Evolutionary conservation across 2,329 filamentous ascomycete genomes (phyloP), one percentile per base, ranked within the genome.

Genomic region (Colletotrichum sp.): DNA sequence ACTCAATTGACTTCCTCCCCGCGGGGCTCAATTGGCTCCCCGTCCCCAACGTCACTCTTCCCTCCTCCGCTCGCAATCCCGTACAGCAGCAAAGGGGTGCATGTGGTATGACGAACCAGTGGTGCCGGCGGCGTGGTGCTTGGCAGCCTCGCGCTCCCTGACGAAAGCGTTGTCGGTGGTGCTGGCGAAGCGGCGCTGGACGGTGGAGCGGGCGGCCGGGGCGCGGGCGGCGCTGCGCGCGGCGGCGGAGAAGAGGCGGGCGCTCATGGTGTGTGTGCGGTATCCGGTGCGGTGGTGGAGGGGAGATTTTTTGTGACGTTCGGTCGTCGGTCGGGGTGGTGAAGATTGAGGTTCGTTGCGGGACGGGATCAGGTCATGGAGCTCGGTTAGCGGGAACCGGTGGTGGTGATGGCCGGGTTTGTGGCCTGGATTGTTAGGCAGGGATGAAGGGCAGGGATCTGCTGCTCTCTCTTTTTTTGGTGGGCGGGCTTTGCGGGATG

Each of bases 131-230:
- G 97, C 97, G 87, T 99, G 97, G 81, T 95, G 93, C 91, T 97
- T 96, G 84, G 98, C 94, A 82, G 94, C 94, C 85, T 93, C 90
- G 85, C 97, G 93, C 91, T 99, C 97, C 83, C 94, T 93, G 90
- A 97, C 93, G 91, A 98, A 99, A 83, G 93, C 92, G 88, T 98
- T 98, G 89, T 98, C 94, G 81, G 94, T 85, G 81, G 90, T 89
- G 88, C 91, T 93, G 84, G 93, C 93, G 82, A 95, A 90, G 81
- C 93, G 93, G 86, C 94, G 93, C 89, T 95, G 94, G 80, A 91
- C 84, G 78, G 89, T 86, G 78, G 86, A 86, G 82, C 91, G 91
- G 52, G 60, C 43, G 81, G 88, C 86, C 78, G 89, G 86, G 78
- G 85, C 86, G 82, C 91, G 91, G 79, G 88, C 85, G 80, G 91